Base-by-base conservation (phyloP, 164 flowering plant species). In the Chimonanthus praecox region DNA sequence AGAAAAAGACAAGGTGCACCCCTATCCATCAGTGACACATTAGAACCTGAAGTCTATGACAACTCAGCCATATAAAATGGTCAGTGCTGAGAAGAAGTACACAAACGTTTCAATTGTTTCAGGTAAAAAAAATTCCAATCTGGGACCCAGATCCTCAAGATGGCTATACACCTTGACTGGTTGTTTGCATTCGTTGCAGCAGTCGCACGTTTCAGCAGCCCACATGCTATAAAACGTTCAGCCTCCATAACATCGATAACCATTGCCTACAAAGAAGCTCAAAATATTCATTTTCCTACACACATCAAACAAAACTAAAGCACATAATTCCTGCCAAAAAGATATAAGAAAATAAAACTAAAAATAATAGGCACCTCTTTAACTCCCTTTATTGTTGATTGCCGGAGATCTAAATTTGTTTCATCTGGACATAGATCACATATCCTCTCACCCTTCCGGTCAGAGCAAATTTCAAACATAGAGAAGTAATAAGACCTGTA, bases 391-490 rank as follows among this genome's bases (percentile, higher is more conserved):
- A 91, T 74, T 44, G 78, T 68, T 50, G 90, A 87, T 67, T 89
- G 89, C 73, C 84, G 92, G 80, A 87, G 70, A 71, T 46, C 70
- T 64, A 87, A 63, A 47, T 91, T 91, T 61, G 71, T 75, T 62
- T 92, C 92, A 71, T 81, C 86, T 3, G 81, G 78, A 16, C 80
- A 79, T 49, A 94, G 83, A 83, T 94, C 98, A 70, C 70, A 64
- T 15, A 90, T 66, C 83, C 75, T 91, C 76, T 94, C 98, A 7
- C 83, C 85, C 80, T 87, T 92, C 46, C 84, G 70, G 69, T 94
- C 97, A 54, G 95, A 84, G 73, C 62, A 83, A 77, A 94, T 92
- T 71, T 92, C 97, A 80, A 94, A 90, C 79, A 94, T 85, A 0
- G 98, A 92, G 49, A 94, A 21, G 74, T 69, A 83, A 71, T 85